These are phyloP conservation scores for Xylaria sp. DNA, from an alignment of 2,329 filamentous ascomycete species.

Conservation along the genomic window DNA sequence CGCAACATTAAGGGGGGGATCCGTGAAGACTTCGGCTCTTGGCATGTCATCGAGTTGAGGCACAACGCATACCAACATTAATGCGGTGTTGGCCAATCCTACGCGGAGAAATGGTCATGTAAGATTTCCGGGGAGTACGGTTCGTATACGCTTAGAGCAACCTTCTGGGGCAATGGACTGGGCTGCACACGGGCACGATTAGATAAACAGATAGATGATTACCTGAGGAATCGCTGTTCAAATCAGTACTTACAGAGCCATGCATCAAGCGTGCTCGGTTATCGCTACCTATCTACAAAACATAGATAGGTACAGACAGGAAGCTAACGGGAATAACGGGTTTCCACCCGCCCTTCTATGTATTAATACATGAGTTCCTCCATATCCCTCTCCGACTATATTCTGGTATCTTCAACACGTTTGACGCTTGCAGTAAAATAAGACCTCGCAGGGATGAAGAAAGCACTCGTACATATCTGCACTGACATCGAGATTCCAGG, in stretches of 20 bases:
- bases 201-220: background rate
- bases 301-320: constrained; percentile 8
- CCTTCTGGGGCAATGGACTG: background rate
- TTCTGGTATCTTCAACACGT: constrained; percentile 28
- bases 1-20: background rate
- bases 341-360: constrained; percentile 21
- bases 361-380: constrained; percentile 28
- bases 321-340: constrained; percentile 18
- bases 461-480: constrained; percentile 30
- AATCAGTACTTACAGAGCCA: constrained; percentile 13
- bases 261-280: constrained; percentile 30
- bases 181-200: background rate
- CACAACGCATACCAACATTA: background rate
- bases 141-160: background rate
- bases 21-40: too few species aligned
- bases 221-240: background rate
- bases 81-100: background rate
- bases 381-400: constrained; percentile 14
- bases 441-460: constrained; percentile 25
- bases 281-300: constrained; percentile 40
- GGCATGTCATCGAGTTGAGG: background rate
- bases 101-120: background rate
- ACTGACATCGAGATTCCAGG: constrained; percentile 24
- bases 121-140: background rate
- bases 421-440: constrained; percentile 22